Evolutionary conservation across 108 stramenopile genomes (phyloP), one percentile per base, ranked within the genome.

Genomic region (Conticribra guillardii): DNA sequence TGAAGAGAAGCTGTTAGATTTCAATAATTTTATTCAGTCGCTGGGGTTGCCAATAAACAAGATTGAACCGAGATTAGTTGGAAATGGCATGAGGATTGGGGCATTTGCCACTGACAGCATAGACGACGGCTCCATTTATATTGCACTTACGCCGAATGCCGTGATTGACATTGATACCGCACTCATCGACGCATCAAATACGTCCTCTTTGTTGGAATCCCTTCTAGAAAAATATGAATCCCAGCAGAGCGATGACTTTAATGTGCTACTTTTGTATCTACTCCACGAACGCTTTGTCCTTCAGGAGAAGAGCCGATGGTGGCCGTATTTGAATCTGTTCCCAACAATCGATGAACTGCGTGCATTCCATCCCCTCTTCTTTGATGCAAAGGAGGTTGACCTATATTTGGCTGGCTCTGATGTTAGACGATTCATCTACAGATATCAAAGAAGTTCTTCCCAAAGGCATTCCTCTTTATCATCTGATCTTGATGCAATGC

Each of bases 311-410:
- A 80, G 83, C 65, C 54, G 67, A 28, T 87, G 83, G 83, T 84
- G 84, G 85, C 87, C 90, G n/a, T 93, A 93, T 48, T 65, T 93
- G 0, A 50, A 67, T 24, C 63, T 89, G 4, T 69, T 93, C 34
- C 92, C 92, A 4, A 60, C 75, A 28, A 19, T 82, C 2, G 56
- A 73, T 23, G 76, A 82, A 27, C 32, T 79, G 54, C 47, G 59
- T 18, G 31, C n/a, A 26, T 79, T 47, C 37, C 76, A 82, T 64
- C 81, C 81, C 2, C 66, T 71, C 9, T 78, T 78, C 49, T 74
- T 73, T 28, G 17, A 33, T n/a, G 64, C 76, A 24, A 67, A 73
- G n/a, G 88, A 93, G 17, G 51, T 87, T 54, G 46, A 67, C 54
- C 18, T 15, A 19, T 32, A 78, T 41, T 49, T 78, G 4, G 67